Conservation (phyloP, 768 basidiomycete species). For the Naganishia antarctica region DNA sequence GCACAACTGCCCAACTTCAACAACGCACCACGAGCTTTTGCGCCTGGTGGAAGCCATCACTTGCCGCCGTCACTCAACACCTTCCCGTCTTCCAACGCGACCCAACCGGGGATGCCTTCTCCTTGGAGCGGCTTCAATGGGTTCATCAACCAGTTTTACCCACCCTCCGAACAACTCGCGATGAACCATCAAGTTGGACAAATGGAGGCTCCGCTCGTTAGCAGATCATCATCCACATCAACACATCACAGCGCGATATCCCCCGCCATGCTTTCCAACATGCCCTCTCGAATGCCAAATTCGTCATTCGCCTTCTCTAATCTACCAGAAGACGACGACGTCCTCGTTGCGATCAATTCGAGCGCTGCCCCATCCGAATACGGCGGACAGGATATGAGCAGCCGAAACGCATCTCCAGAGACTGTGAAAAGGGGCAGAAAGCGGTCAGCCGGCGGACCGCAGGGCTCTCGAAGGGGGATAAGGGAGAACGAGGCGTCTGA, state of each 20-base stretch:
- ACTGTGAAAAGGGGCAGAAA: background rate
- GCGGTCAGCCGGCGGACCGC: background rate
- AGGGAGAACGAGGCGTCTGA: conserved; percentile 21
- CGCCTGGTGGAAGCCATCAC: background rate
- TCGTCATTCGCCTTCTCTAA: background rate
- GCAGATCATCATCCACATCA: background rate
- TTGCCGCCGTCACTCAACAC: conserved; percentile 7
- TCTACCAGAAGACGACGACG: conserved; percentile 9
- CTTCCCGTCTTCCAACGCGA: background rate
- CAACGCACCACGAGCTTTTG: background rate
- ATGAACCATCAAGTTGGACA: background rate
- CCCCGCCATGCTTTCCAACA: conserved; percentile 14
- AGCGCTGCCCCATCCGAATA: conserved; percentile 13
- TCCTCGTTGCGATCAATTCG: background rate
- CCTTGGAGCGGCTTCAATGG: background rate
- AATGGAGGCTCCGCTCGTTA: conserved; percentile 1
- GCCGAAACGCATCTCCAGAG: conserved; percentile 4
- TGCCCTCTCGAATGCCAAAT: conserved; percentile 6
- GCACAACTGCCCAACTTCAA: background rate
- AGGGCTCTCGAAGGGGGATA: background rate
- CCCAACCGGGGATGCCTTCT: background rate
- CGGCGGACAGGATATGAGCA: conserved; percentile 1
- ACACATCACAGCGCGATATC: conserved; percentile 13
- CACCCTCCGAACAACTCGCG: background rate
- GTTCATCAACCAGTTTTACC: background rate